Conservation (phyloP, 108 stramenopile species). For the Seminavis robusta region DNA sequence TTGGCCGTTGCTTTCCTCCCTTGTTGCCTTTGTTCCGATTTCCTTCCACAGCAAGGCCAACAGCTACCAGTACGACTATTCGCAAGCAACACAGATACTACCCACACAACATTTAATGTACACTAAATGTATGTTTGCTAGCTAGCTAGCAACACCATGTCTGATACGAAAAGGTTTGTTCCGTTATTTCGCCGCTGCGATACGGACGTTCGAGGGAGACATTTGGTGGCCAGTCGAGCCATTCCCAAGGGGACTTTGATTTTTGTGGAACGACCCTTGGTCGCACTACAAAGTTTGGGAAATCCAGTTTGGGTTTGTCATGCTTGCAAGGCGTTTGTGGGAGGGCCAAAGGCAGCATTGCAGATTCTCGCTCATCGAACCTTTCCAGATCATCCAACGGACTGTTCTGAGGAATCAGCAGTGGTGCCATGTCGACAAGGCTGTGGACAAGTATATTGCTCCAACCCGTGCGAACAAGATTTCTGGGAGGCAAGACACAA, state of each 20-base stretch:
- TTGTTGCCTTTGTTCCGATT: too few species aligned
- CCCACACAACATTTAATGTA: too few species aligned
- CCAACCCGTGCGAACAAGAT: slow-evolving; percentile 45
- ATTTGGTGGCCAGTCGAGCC: slow-evolving; percentile 26
- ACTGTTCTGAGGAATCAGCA: background rate
- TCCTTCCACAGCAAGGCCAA: too few species aligned
- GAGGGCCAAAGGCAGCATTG: slow-evolving; percentile 34
- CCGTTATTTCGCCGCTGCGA: too few species aligned
- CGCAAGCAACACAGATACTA: too few species aligned
- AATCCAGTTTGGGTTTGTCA: slow-evolving; percentile 52
- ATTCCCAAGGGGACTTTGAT: slow-evolving; percentile 36
- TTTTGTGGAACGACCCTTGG: slow-evolving; percentile 50
- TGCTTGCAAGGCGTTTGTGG: slow-evolving; percentile 49
- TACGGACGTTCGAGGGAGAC: slow-evolving; percentile 42
- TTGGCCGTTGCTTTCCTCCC: too few species aligned
- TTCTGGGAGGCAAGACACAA: slow-evolving; percentile 44
- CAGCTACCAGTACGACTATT: too few species aligned
- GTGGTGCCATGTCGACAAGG: slow-evolving; percentile 42
- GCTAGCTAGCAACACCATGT: too few species aligned
- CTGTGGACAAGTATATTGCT: slow-evolving; percentile 57
- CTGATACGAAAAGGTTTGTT: too few species aligned
- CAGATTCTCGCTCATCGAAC: slow-evolving; percentile 20
- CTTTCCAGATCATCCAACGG: slow-evolving; percentile 13
- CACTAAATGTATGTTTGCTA: too few species aligned
- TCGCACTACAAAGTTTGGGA: slow-evolving; percentile 42